These are phyloP conservation scores for Aspergillus fumigatiaffinis DNA, from an alignment of 2,329 filamentous ascomycete genomes.

Conservation along the genomic window DNA sequence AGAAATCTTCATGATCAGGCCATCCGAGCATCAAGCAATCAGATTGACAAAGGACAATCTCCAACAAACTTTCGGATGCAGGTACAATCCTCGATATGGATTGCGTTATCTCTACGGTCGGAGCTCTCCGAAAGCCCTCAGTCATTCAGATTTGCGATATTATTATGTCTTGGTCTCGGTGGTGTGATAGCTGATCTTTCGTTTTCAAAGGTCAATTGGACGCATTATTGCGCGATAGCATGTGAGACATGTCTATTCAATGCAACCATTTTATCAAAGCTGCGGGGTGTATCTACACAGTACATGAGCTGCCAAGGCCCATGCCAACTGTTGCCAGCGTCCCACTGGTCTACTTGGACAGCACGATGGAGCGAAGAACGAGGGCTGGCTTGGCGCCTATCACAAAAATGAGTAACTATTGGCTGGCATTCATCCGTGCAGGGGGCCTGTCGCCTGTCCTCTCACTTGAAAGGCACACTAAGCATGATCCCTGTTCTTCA, in stretches of 20 bases:
- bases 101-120: slow-evolving; percentile 1
- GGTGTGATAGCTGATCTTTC: neutral
- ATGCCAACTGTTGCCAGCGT: neutral
- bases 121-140: neutral
- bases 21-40: neutral
- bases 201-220: slow-evolving; percentile 1
- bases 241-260: slow-evolving; percentile 13
- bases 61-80: neutral
- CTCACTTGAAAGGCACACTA: slow-evolving; percentile 1
- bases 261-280: slow-evolving; percentile 15
- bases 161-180: neutral
- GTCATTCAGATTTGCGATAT: slow-evolving; percentile 1
- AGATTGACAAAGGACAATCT: neutral
- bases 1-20: neutral
- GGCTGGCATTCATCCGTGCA: slow-evolving; percentile 3
- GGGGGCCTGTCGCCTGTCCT: neutral
- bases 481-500: neutral
- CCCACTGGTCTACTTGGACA: neutral
- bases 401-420: neutral
- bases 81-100: slow-evolving; percentile 5
- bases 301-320: neutral
- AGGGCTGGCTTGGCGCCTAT: neutral
- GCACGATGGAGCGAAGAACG: neutral
- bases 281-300: slow-evolving; percentile 4
- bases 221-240: slow-evolving; percentile 8